Evolutionary conservation across 495 filamentous ascomycete genomes (phyloP).

Genomic region (Cudoniella acicularis): DNA sequence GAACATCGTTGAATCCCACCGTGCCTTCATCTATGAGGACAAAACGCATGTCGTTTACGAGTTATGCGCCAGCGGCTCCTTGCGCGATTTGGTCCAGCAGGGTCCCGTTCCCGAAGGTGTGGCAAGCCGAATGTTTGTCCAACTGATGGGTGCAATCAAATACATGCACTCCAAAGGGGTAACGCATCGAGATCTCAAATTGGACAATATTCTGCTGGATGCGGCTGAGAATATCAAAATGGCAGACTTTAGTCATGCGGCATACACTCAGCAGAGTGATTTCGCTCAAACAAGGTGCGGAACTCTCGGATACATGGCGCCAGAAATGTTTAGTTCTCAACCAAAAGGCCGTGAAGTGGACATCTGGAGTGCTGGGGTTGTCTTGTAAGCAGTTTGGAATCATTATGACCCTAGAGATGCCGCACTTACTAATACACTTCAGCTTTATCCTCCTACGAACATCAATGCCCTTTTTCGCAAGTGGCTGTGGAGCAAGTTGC

Average conservation of each 20-base stretch:
- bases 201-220: constrained; percentile 92
- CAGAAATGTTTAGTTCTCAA: constrained; percentile 65
- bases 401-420: background rate
- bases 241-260: constrained; percentile 90
- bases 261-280: constrained; percentile 48
- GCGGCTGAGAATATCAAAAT: constrained; percentile 92
- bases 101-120: background rate
- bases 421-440: background rate
- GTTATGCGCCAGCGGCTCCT: constrained; percentile 84
- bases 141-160: constrained; percentile 91
- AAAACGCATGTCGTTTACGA: constrained; percentile 90
- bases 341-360: background rate
- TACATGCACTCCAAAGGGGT: constrained; percentile 90
- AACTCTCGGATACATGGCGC: constrained; percentile 94
- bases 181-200: constrained; percentile 90
- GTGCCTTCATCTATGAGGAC: constrained; percentile 80
- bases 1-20: constrained; percentile 87
- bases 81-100: constrained; percentile 86
- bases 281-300: constrained; percentile 66
- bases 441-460: background rate
- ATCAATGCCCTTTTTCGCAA: background rate
- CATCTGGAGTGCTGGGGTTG: background rate
- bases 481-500: background rate
- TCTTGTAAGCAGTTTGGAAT: background rate
- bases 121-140: constrained; percentile 49